Evolutionary conservation across 2,329 filamentous ascomycete species (phyloP).

Genomic region (Passalora sequoiae): DNA sequence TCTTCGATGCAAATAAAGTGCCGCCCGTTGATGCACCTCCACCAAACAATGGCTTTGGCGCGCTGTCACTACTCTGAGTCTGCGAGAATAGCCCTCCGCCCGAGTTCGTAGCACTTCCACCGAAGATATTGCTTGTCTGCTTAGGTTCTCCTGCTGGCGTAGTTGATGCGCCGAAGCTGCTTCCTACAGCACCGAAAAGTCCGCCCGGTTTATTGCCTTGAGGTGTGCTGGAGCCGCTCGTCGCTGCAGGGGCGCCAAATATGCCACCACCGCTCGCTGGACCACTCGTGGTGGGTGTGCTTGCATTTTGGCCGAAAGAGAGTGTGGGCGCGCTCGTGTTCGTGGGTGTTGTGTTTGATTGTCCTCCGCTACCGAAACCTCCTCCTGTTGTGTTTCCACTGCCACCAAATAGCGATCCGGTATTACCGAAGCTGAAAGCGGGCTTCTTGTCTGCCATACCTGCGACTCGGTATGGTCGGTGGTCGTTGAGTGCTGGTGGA

Average conservation of each 20-base stretch:
- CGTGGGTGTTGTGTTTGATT: conserved; percentile 2
- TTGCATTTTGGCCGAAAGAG: conserved; percentile 1
- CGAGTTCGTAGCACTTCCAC: not conserved
- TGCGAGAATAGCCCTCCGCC: conserved; percentile 6
- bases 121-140: conserved; percentile 11
- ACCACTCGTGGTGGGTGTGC: conserved; percentile 3
- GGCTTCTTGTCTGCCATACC: conserved; percentile 21
- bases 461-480: not conserved
- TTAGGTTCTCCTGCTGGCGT: conserved; percentile 23
- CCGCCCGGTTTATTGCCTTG: conserved; percentile 15
- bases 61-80: not conserved
- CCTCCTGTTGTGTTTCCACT: conserved; percentile 1
- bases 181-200: conserved; percentile 13
- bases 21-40: conserved; percentile 11
- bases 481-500: too few species aligned
- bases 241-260: conserved; percentile 8
- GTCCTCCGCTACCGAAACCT: conserved; percentile 3
- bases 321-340: not conserved
- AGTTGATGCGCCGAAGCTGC: conserved; percentile 18
- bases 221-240: conserved; percentile 20
- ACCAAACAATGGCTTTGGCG: conserved; percentile 8
- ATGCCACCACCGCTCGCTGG: not conserved
- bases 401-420: conserved; percentile 3
- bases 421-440: conserved; percentile 15
- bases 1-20: not conserved